phyloP scores from a whole-genome alignment of 2,329 filamentous ascomycete species.

The Hortaea werneckii region DNA sequence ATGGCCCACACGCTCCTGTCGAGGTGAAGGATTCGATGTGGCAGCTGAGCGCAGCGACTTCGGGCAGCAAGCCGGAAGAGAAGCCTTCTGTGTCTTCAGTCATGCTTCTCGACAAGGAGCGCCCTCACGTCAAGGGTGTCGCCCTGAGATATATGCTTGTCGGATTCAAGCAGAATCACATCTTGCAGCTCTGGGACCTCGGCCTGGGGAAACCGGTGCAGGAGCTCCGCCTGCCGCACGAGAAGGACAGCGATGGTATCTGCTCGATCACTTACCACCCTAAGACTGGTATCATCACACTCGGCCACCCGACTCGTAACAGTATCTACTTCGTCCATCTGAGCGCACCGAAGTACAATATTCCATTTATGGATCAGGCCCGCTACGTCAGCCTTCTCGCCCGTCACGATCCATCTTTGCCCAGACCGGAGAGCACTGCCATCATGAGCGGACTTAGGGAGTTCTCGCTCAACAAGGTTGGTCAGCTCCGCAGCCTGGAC shows the following conservation, averaged over 20 bases:
- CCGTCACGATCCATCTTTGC: conserved; percentile 59
- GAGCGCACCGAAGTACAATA: conserved; percentile 83
- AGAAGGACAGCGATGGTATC: conserved; percentile 76
- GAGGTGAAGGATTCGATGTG: conserved; percentile 70
- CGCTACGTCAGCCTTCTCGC: conserved; percentile 73
- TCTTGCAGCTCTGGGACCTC: conserved; percentile 95
- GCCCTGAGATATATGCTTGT: conserved; percentile 92
- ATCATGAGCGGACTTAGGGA: conserved; percentile 96
- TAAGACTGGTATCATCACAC: conserved; percentile 80
- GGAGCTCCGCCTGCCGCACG: conserved; percentile 87
- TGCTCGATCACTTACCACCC: conserved; percentile 95
- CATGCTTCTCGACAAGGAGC: conserved; percentile 89
- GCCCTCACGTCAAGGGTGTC: conserved; percentile 80
- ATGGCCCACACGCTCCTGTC: conserved; percentile 40
- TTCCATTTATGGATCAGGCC: conserved; percentile 72
- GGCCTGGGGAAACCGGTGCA: conserved; percentile 91
- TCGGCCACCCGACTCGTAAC: conserved; percentile 93
- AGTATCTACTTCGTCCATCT: conserved; percentile 95
- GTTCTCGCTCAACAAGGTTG: conserved; percentile 81
- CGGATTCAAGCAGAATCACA: conserved; percentile 98
- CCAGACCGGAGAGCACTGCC: conserved; percentile 84
- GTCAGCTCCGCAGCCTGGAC: conserved; percentile 78
- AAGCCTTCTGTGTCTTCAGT: conserved; percentile 97
- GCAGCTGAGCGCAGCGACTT: conserved; percentile 59
- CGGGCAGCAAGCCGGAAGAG: conserved; percentile 40